These are phyloP conservation scores for Blastocladiella emersonii DNA, from an alignment of 371 early-diverging fungal species.

Conservation along the genomic window DNA sequence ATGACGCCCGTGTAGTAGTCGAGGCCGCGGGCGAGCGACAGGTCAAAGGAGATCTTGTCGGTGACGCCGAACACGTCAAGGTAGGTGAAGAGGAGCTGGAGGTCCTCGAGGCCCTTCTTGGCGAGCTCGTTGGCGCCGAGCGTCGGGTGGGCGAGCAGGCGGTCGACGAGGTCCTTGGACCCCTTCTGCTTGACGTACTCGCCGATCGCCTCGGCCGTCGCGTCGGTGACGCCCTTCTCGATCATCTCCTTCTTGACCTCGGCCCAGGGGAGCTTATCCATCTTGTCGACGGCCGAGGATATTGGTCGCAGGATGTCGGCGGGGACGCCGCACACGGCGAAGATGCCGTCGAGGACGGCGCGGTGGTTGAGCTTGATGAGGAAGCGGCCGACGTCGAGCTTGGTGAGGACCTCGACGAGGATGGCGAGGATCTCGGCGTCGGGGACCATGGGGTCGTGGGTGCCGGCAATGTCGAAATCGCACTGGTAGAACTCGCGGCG, in stretches of 20 bases:
- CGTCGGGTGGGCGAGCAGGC: constrained; percentile 41
- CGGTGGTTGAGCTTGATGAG: constrained; percentile 92
- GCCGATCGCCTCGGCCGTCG: constrained; percentile 79
- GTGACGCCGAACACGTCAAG: constrained; percentile 64
- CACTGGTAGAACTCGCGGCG: constrained; percentile 99
- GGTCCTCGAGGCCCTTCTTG: constrained; percentile 73
- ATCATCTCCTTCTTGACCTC: constrained; percentile 93
- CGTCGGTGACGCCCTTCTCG: constrained; percentile 69
- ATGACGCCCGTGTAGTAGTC: constrained; percentile 99
- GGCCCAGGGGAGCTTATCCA: constrained; percentile 92
- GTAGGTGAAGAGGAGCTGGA: constrained; percentile 75
- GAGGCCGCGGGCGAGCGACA: constrained; percentile 93
- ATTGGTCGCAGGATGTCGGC: constrained; percentile 69
- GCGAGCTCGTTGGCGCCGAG: constrained; percentile 56
- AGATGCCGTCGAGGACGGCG: constrained; percentile 92
- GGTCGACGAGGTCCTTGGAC: constrained; percentile 64
- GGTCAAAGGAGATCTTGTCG: constrained; percentile 74
- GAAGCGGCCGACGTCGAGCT: constrained; percentile 68
- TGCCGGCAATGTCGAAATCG: constrained; percentile 98
- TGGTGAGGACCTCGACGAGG: constrained; percentile 62
- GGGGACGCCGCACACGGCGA: constrained; percentile 91
- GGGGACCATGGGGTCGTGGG: constrained; percentile 88
- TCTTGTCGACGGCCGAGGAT: constrained; percentile 97
- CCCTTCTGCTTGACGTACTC: constrained; percentile 72
- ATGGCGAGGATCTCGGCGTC: constrained; percentile 92